These are phyloP conservation scores for Cryptococcus maquisensis DNA, from an alignment of 1,284 basidiomycete genomes.

Conservation along the genomic window DNA sequence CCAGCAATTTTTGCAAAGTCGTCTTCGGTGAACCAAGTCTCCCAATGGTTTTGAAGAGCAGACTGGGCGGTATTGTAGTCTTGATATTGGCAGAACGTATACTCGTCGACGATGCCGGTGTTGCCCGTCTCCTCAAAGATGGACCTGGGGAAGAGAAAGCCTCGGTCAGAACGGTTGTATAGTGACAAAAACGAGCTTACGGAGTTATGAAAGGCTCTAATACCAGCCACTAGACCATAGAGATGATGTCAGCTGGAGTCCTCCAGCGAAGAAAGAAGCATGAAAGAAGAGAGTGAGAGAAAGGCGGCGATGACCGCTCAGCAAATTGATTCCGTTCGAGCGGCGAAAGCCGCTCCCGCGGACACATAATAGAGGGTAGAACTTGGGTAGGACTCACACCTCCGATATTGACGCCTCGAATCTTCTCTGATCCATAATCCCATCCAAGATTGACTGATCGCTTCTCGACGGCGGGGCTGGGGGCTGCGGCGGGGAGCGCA, in stretches of 20 bases:
- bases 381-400: too few species aligned
- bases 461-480: background rate
- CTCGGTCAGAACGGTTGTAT: constrained; percentile 23
- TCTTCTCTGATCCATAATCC: constrained; percentile 41
- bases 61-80: constrained; percentile 32
- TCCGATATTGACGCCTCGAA: constrained; percentile 49
- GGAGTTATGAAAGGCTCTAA: background rate
- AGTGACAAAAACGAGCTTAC: background rate
- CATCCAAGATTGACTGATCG: constrained; percentile 40
- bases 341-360: too few species aligned
- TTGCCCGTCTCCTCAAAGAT: constrained; percentile 78
- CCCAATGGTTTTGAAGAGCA: constrained; percentile 42
- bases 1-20: constrained; percentile 85
- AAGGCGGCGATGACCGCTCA: too few species aligned
- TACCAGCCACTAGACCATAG: background rate
- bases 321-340: too few species aligned
- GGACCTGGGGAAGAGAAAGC: constrained; percentile 59
- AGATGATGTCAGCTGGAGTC: too few species aligned
- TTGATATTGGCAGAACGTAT: constrained; percentile 59
- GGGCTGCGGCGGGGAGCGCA: background rate
- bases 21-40: constrained; percentile 64
- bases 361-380: too few species aligned
- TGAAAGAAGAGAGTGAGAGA: too few species aligned
- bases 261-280: too few species aligned
- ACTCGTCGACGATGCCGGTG: constrained; percentile 69